A percentile compares a stretch with the other conserved stretches of the same genome.
Evolutionary conservation across 768 basidiomycete genomes (phyloP).

Genomic region (Panus rudis): DNA sequence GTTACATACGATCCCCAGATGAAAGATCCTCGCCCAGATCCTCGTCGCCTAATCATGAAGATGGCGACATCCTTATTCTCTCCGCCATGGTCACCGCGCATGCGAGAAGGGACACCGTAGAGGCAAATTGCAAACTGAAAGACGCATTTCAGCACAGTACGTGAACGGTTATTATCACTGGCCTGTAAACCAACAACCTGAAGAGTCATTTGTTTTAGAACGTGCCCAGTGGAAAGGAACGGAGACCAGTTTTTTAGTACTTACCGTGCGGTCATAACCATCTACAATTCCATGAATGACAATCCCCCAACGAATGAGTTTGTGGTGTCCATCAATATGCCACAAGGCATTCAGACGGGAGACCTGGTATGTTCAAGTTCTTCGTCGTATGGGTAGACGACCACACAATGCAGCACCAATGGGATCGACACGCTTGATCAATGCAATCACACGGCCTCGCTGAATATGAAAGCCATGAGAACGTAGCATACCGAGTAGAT

Average conservation of each 20-base stretch:
- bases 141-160: constrained; percentile 16
- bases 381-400: constrained; percentile 7
- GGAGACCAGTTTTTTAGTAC: constrained; percentile 1
- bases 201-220: too few relatives aligned
- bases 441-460: constrained; percentile 16
- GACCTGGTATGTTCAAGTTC: constrained; percentile 9
- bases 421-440: constrained; percentile 24
- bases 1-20: constrained; percentile 22
- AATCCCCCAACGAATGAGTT: constrained; percentile 14
- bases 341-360: constrained; percentile 15
- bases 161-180: constrained; percentile 20
- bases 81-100: constrained; percentile 23
- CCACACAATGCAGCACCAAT: constrained; percentile 21
- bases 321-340: constrained; percentile 21
- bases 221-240: not conserved
- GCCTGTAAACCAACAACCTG: constrained; percentile 18
- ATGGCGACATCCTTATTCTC: constrained; percentile 23
- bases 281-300: constrained; percentile 24
- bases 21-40: constrained; percentile 19
- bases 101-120: constrained; percentile 18
- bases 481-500: constrained; percentile 25
- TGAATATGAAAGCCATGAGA: constrained; percentile 20
- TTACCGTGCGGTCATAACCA: constrained; percentile 30
- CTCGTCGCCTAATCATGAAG: constrained; percentile 22
- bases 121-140: constrained; percentile 13